Conservation (phyloP, 176 grass and related monocot genomes). For the Avena eriantha region DNA sequence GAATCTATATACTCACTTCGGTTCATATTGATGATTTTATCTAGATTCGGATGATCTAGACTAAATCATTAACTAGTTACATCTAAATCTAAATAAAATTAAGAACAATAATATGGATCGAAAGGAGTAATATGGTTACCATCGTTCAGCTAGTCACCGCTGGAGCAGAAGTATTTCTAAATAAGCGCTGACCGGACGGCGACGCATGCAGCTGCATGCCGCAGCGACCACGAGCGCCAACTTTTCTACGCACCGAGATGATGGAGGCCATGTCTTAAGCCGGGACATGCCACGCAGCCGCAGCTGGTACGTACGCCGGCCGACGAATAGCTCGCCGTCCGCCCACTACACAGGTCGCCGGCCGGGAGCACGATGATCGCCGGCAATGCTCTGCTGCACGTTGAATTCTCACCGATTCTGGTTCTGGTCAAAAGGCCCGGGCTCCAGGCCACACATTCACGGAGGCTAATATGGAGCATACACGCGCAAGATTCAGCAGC, state of each 20-base stretch:
- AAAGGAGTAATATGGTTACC: not conserved
- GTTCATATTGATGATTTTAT: no score
- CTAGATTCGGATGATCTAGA: no score
- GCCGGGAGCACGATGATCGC: conserved; percentile 4
- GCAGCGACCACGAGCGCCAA: not conserved
- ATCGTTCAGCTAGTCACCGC: not conserved
- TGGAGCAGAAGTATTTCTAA: not conserved
- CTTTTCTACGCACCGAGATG: conserved; percentile 23
- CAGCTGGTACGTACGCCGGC: not conserved
- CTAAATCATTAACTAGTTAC: no score
- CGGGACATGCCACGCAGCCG: conserved; percentile 36
- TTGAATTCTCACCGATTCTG: conserved; percentile 35
- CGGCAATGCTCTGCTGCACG: not conserved
- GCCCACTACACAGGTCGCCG: conserved; percentile 30
- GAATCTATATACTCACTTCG: no score
- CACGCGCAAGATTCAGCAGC: conserved; percentile 25
- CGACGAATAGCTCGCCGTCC: not conserved
- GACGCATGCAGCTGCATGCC: not conserved
- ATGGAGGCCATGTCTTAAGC: not conserved
- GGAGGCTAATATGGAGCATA: not conserved
- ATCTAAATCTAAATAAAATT: no score
- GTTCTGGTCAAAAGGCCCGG: conserved; percentile 11
- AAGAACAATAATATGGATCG: no score
- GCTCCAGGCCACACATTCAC: conserved; percentile 12
- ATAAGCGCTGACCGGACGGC: not conserved